Percentiles rank a stretch among this genome's conserved stretches.
Conservation (phyloP, 2,329 filamentous ascomycete species). For the Septoria petroselini region DNA sequence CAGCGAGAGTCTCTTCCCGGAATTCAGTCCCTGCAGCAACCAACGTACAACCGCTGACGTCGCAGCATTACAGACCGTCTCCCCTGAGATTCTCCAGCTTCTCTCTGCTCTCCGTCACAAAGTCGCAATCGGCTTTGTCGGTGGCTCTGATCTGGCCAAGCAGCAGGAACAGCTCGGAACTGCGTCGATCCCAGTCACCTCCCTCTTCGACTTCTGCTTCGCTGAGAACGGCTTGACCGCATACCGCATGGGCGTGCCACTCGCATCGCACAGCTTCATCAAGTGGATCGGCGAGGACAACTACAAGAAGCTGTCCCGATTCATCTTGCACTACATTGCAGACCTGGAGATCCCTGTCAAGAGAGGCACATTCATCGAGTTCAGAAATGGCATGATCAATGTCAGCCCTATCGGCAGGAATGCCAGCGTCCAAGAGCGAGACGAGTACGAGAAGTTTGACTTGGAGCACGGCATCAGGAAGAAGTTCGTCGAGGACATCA, state of each 20-base stretch:
- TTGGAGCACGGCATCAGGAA: conserved; percentile 70
- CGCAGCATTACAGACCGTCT: conserved; percentile 48
- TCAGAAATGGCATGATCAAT: conserved; percentile 90
- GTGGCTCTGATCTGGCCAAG: conserved; percentile 86
- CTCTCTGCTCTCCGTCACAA: conserved; percentile 80
- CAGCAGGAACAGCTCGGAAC: conserved; percentile 93
- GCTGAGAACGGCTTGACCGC: conserved; percentile 94
- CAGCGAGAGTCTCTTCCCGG: no score
- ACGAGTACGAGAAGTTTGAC: conserved; percentile 80
- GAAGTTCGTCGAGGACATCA: conserved; percentile 71
- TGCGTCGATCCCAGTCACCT: conserved; percentile 64
- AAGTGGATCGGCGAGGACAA: conserved; percentile 80
- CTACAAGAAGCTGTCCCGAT: conserved; percentile 76
- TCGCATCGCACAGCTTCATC: conserved; percentile 84
- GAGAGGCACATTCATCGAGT: conserved; percentile 81
- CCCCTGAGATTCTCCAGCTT: conserved; percentile 77
- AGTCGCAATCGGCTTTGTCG: conserved; percentile 86
- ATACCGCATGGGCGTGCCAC: conserved; percentile 72
- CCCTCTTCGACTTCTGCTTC: conserved; percentile 97
- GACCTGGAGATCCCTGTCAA: conserved; percentile 81
- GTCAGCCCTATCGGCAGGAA: conserved; percentile 82
- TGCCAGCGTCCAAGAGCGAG: conserved; percentile 73
- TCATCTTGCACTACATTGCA: conserved; percentile 76
- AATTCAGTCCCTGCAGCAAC: no score
- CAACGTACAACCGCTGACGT: conserved; percentile 15